phyloP scores from a whole-genome alignment of 2,329 filamentous ascomycete species.

The Aureobasidium vineae region DNA sequence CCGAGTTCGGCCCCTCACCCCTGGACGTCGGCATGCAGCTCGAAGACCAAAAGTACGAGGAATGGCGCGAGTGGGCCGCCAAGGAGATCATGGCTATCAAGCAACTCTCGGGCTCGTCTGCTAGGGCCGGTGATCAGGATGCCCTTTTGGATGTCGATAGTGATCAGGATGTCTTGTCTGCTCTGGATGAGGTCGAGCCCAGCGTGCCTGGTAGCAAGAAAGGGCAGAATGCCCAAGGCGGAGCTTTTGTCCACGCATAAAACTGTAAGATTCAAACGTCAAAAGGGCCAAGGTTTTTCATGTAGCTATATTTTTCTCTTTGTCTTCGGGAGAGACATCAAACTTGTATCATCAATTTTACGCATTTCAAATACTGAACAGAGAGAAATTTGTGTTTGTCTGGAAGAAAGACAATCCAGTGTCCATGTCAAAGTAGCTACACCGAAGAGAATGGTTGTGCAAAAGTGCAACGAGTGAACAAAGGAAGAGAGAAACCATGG shows the following conservation, averaged over 20 bases:
- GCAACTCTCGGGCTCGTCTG: constrained; percentile 39
- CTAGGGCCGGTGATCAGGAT: constrained; percentile 44
- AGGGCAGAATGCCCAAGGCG: constrained; percentile 42
- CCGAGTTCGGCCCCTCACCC: constrained; percentile 78
- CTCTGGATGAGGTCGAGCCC: constrained; percentile 40
- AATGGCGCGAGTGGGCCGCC: constrained; percentile 79
- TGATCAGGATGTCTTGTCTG: constrained; percentile 33
- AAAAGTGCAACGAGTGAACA: constrained; percentile 6
- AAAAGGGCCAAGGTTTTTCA: neutral
- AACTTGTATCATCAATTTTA: neutral
- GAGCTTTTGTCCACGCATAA: constrained; percentile 41
- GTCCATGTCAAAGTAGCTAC: constrained; percentile 5
- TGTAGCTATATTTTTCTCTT: constrained; percentile 5
- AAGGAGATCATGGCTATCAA: constrained; percentile 52
- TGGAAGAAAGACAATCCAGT: neutral
- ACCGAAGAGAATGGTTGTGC: constrained; percentile 9
- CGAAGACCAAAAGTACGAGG: constrained; percentile 75
- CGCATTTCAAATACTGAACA: neutral
- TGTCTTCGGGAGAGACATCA: neutral
- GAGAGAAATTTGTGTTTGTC: neutral
- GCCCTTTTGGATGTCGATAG: constrained; percentile 39
- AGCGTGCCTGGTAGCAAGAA: constrained; percentile 36
- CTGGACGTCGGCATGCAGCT: constrained; percentile 76
- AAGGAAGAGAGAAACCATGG: neutral
- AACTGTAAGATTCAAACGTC: neutral